phyloP scores from a whole-genome alignment of 164 flowering plant species.

The Vitis rupestris region DNA sequence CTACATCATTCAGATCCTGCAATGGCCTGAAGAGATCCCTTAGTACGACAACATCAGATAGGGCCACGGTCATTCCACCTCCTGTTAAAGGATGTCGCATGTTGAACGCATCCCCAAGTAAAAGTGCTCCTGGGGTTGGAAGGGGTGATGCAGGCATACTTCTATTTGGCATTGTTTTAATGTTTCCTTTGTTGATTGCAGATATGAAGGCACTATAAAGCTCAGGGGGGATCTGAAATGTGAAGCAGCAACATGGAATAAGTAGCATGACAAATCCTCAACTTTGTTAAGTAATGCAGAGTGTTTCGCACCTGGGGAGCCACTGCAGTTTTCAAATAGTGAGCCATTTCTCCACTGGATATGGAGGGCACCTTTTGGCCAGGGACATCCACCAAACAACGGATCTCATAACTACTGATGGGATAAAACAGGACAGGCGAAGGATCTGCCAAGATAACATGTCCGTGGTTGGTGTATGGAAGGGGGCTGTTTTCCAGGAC shows the following conservation, averaged over 20 bases:
- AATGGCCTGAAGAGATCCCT: slow-evolving; percentile 23
- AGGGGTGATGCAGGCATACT: slow-evolving; percentile 31
- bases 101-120: slow-evolving; percentile 19
- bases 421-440: slow-evolving; percentile 23
- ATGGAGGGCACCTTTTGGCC: slow-evolving; percentile 29
- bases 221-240: slow-evolving; percentile 23
- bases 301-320: slow-evolving; percentile 26
- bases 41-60: slow-evolving; percentile 24
- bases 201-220: slow-evolving; percentile 20
- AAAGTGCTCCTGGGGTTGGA: slow-evolving; percentile 28
- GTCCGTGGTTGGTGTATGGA: slow-evolving; percentile 27
- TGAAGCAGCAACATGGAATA: neutral
- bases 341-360: slow-evolving; percentile 25
- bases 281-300: neutral
- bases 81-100: slow-evolving; percentile 25
- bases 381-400: slow-evolving; percentile 24
- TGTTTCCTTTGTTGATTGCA: slow-evolving; percentile 28
- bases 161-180: slow-evolving; percentile 29
- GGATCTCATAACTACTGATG: slow-evolving; percentile 25
- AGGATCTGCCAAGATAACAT: slow-evolving; percentile 26
- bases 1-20: slow-evolving; percentile 12
- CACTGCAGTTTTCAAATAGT: slow-evolving; percentile 19
- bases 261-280: neutral
- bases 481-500: slow-evolving; percentile 22
- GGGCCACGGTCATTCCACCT: slow-evolving; percentile 36